These are phyloP conservation scores for Ganoderma meredithae DNA, from an alignment of 1,284 basidiomycete genomes.

Conservation along the genomic window DNA sequence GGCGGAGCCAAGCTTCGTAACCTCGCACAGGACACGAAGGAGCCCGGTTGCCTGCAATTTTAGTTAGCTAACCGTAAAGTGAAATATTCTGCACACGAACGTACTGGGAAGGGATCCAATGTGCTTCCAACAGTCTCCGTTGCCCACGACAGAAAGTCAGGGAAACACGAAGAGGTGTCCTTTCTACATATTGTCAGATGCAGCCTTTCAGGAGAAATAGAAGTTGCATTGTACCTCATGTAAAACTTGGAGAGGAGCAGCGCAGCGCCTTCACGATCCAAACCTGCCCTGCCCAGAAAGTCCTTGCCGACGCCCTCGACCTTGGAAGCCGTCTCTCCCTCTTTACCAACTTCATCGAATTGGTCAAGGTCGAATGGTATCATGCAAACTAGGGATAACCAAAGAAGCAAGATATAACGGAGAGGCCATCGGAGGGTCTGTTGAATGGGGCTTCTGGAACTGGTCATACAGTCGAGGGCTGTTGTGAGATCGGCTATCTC, in stretches of 20 bases:
- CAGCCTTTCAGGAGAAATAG: background rate
- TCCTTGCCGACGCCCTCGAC: constrained; percentile 69
- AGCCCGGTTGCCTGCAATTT: constrained; percentile 68
- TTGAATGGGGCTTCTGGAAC: constrained; percentile 54
- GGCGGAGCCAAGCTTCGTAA: constrained; percentile 70
- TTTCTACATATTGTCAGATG: constrained; percentile 53
- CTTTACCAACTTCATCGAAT: constrained; percentile 69
- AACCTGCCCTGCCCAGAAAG: constrained; percentile 73
- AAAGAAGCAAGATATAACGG: constrained; percentile 87
- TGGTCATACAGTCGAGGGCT: constrained; percentile 72
- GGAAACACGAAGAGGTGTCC: constrained; percentile 61
- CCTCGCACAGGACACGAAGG: constrained; percentile 78
- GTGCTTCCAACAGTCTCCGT: constrained; percentile 44
- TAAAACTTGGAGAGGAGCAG: constrained; percentile 79
- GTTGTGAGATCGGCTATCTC: constrained; percentile 84
- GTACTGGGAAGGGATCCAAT: constrained; percentile 61
- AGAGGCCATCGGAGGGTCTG: constrained; percentile 74
- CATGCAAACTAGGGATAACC: constrained; percentile 94
- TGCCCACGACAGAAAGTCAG: constrained; percentile 60
- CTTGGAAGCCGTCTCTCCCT: constrained; percentile 56
- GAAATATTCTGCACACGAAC: constrained; percentile 26
- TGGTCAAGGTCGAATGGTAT: constrained; percentile 92
- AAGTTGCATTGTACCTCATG: constrained; percentile 61
- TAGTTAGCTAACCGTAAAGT: background rate
- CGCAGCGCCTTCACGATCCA: constrained; percentile 84